Base-by-base conservation (phyloP, 2,329 filamentous ascomycete species). In the Talaromyces amestolkiae region DNA sequence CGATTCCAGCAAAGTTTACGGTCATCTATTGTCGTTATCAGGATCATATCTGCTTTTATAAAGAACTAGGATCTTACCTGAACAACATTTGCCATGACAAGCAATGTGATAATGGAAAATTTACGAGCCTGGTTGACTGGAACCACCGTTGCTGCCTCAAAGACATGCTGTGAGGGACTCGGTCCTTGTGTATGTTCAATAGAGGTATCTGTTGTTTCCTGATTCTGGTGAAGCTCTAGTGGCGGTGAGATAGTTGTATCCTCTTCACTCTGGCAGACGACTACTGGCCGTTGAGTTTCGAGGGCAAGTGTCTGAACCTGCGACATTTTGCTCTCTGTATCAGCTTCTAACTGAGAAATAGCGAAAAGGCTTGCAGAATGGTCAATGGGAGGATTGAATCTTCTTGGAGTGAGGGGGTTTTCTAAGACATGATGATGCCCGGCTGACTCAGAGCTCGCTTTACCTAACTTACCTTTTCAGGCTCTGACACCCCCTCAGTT, bases 1-100 rank as follows among this genome's bases (percentile, higher is more conserved):
- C 71, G 19, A 73, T 65, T 0, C 71, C 72, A 6, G 71, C 68
- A 49, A 73, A 73, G 56, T 72, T 73, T 1, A 72, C 71, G 4
- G 70, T 72, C 72, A 73, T 73, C 72, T 73, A 59, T 10, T 15
- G 15, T 54, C 61, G 6, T 13, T 31, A n/a, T 54, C 7, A 22
- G 31, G 22, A 54, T 10, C 6, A 17, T n/a, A 1, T 6, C n/a
- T 35, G 13, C 9, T 35, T 10, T 2, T 1, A 37, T 8, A 19
- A 24, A 19, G 11, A 53, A 53, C 5, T 31, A 35, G 27, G 7
- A 13, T 37, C n/a, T 7, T 69, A 73, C 72, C 70, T 73, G 72
- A 7, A 72, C 67, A n/a, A 73, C 66, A 54, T 73, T 73, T 17
- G 71, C 67, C 19, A 72, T 59, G 22, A 73, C 56, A 11, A 72